Conservation (phyloP, 1,284 basidiomycete genomes). For the Ustilago xerochloae region DNA sequence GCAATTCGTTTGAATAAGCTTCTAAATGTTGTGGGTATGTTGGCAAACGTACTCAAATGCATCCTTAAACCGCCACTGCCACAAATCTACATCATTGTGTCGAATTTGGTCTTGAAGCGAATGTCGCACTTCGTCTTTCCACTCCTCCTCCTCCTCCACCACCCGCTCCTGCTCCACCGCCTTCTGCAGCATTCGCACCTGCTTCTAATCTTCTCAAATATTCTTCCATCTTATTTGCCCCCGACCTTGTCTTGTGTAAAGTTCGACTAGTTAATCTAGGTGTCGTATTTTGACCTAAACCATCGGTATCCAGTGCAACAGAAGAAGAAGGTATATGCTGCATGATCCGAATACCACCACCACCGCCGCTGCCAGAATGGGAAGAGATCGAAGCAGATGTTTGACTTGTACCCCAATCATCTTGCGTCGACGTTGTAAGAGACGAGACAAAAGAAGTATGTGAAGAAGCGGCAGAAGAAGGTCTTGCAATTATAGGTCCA, state of each 20-base stretch:
- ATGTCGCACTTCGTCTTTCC: conserved; percentile 1
- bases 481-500: conserved; percentile 36
- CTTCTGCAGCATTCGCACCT: background rate
- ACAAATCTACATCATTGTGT: background rate
- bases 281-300: background rate
- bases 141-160: background rate
- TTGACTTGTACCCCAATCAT: conserved; percentile 26
- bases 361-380: too few relatives aligned
- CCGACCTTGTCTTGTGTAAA: conserved; percentile 34
- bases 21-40: too few relatives aligned
- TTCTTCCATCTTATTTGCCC: conserved; percentile 47
- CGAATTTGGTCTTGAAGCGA: too few relatives aligned
- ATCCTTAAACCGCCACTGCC: background rate
- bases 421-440: conserved; percentile 23
- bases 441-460: conserved; percentile 27
- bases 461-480: conserved; percentile 34
- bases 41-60: background rate
- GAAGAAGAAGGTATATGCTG: conserved; percentile 9
- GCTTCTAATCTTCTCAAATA: conserved; percentile 32
- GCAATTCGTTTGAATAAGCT: background rate
- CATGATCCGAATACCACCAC: conserved; percentile 19
- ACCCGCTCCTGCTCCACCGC: background rate
- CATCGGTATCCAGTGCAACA: background rate
- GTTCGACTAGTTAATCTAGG: conserved; percentile 23
- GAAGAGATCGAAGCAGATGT: conserved; percentile 16